Evolutionary conservation across 306 rosid species (phyloP).

Genomic region (Herpetospermum pedunculosum): DNA sequence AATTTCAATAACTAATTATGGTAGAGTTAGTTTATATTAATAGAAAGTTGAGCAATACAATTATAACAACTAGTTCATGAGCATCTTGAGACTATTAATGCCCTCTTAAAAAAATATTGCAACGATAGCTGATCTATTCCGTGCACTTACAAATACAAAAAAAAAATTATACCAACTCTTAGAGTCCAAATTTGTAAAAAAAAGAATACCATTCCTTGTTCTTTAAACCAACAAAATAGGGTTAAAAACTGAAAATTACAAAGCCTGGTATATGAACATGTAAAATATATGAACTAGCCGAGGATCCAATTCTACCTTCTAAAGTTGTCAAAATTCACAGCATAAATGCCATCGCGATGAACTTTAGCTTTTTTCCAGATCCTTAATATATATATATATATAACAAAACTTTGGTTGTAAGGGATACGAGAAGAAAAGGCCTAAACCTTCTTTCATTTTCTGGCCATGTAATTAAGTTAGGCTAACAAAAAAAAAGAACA

Average conservation of each 20-base stretch:
- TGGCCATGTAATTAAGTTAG: constrained; percentile 3
- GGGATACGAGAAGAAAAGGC: background rate
- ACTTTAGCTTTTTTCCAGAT: constrained; percentile 17
- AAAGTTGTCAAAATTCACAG: constrained; percentile 38
- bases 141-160: too few species aligned
- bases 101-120: too few species aligned
- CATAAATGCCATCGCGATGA: constrained; percentile 28
- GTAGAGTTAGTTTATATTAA: too few species aligned
- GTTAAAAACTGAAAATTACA: constrained; percentile 26
- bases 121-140: too few species aligned
- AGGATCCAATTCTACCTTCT: constrained; percentile 17
- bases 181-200: too few species aligned
- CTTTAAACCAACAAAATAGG: background rate
- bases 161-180: too few species aligned
- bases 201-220: background rate
- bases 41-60: too few species aligned
- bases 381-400: constrained; percentile 1
- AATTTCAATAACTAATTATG: too few species aligned
- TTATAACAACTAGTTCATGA: too few species aligned
- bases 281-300: constrained; percentile 14
- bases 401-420: background rate
- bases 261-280: constrained; percentile 6
- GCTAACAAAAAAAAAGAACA: background rate
- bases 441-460: background rate
- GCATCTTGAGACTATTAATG: too few species aligned